phyloP scores from a whole-genome alignment of 805 yeast species.

The Pichia phayaonensis region DNA sequence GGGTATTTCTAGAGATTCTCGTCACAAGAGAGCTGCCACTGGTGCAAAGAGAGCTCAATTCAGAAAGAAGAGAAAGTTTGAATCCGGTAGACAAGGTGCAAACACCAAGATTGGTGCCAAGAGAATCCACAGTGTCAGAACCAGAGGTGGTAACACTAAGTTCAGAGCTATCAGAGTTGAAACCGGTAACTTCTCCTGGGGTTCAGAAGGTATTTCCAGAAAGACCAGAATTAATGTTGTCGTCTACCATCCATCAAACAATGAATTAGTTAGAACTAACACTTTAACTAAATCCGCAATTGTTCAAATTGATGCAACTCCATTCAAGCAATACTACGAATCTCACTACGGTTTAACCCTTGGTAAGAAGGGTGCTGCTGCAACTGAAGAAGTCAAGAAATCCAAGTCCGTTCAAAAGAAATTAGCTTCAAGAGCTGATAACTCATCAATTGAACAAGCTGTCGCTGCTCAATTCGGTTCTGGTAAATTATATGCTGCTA shows the following conservation, averaged over 20 bases:
- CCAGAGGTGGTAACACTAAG: slow-evolving; percentile 99
- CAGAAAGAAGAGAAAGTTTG: slow-evolving; percentile 99
- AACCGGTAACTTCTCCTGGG: slow-evolving; percentile 99
- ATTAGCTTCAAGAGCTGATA: slow-evolving; percentile 85
- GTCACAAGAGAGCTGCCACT: slow-evolving; percentile 99
- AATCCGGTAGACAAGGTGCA: slow-evolving; percentile 99
- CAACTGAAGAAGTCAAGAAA: slow-evolving; percentile 49
- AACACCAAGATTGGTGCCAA: slow-evolving; percentile 98
- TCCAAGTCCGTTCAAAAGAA: slow-evolving; percentile 82
- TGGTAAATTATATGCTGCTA: slow-evolving; percentile 97
- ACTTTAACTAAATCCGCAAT: slow-evolving; percentile 98
- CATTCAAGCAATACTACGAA: slow-evolving; percentile 99
- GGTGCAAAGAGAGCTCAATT: slow-evolving; percentile 99
- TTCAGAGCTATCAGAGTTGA: slow-evolving; percentile 99
- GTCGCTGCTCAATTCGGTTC: slow-evolving; percentile 96
- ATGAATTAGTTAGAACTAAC: slow-evolving; percentile 99
- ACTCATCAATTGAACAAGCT: slow-evolving; percentile 80
- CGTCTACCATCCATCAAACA: slow-evolving; percentile 99
- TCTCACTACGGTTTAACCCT: slow-evolving; percentile 91
- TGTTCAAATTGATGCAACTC: slow-evolving; percentile 99
- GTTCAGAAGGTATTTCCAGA: slow-evolving; percentile 96
- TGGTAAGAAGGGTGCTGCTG: slow-evolving; percentile 71
- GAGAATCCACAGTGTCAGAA: slow-evolving; percentile 98
- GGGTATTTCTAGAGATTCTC: slow-evolving; percentile 99
- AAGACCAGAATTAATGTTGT: slow-evolving; percentile 99